Base-by-base conservation (phyloP, 805 yeast genomes). In the Torulaspora franciscae region DNA sequence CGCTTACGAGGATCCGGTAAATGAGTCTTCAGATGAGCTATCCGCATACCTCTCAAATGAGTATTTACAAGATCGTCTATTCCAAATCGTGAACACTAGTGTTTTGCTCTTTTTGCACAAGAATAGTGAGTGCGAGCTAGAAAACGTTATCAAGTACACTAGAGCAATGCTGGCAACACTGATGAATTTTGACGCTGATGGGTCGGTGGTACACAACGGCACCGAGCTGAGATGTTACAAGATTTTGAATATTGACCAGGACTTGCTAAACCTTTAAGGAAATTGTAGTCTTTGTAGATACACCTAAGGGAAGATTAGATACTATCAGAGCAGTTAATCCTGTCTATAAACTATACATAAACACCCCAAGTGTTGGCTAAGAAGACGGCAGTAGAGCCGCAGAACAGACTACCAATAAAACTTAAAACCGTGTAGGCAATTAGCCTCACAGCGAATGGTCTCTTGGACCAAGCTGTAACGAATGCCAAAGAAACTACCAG, bases 1-100 rank as follows among this genome's bases (percentile, higher is more conserved):
- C 37, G 80, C 83, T 3, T 80, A 73, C 49, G 71, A 72, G 7
- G 67, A 78, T 42, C 82, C 83, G 0, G 58, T 72, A 3, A 59
- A 57, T 7, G 72, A 69, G 26, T 67, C 62, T 4, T 61, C 62
- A 15, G 57, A 52, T 4, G 66, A 60, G 24, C 32, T 62, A 13
- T 42, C 59, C 1, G 43, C 45, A 7, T 60, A 54, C 32, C 37
- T 64, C 19, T 49, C 60, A 2, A 45, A 50, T 4, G 64, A 61
- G 23, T 62, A 54, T 41, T 43, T 62, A 23, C 61, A 61, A 32
- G 66, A 63, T 32, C 43, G 65, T 10, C 47, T 63, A 28, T 62
- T 62, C 45, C 66, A 62, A 44, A 47, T 55, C 5, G 50, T 59
- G 7, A 64, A 64, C 44, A 61, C 72, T 7, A 68, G 72, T 28